Evolutionary conservation across 2,329 filamentous ascomycete genomes (phyloP), one percentile per base, ranked within the genome.

Genomic region (Nigrospora oryzae): DNA sequence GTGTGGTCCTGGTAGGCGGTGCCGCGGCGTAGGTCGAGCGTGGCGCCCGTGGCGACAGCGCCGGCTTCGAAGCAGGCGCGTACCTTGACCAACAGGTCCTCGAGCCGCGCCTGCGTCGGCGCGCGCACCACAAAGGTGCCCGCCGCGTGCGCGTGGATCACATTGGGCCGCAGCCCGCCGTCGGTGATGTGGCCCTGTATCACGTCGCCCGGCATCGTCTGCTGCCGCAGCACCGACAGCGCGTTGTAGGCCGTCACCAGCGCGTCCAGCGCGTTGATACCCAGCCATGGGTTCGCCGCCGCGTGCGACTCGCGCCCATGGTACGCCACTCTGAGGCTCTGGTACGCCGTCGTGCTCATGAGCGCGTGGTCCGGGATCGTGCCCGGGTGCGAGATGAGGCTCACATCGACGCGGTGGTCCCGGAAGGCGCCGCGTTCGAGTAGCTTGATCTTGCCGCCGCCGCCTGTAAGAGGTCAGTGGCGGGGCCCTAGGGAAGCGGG

Each of bases 251-350:
- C 69, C 0, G 66, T 63, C 3, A 81, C 63, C 17, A 78, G 53
- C 0, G 76, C 77, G 51, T 82, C 78, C 0, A 81, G 66, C 0
- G 78, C 77, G 53, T 82, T 81, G 51, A 75, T 66, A 0, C 78
- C 78, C 5, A 75, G 64, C 76, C 76, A 81, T 0, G 77, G 78
- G n/a, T 64, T 70, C 3, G 70, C 70, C 0, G 72, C 76, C 0
- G 76, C 77, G 50, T 81, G 77, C 0, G 78, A 75, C 45, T 71
- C 71, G 42, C 67, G 68, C 1, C 78, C 79, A 1, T 68, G 66
- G 49, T 76, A 81, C 14, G 71, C 70, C 0, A 73, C 74, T 16
- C 65, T 66, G 49, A 79, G 67, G 36, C 64, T 61, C 5, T 61
- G 54, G 50, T 72, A 78, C 5, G 75, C 75, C 4, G 72, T 68